Percentiles rank a stretch among this genome's conserved stretches.
These are phyloP conservation scores for Caryopteris hybrid DNA, from an alignment of 305 asterid species.

Conservation along the genomic window DNA sequence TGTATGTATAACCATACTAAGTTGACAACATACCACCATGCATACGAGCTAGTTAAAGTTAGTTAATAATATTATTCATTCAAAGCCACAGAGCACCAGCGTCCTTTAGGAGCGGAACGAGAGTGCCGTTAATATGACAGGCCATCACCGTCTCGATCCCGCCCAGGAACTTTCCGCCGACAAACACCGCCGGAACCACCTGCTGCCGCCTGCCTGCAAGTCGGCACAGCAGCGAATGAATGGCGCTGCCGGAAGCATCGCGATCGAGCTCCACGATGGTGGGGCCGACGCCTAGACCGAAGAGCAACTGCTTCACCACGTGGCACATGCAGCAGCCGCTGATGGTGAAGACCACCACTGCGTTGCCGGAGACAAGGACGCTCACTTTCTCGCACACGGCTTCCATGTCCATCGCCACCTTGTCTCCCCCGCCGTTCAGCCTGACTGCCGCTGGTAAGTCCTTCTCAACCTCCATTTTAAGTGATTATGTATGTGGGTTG, in stretches of 20 bases:
- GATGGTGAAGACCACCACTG: conserved; percentile 81
- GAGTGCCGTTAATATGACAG: conserved; percentile 76
- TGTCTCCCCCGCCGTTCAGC: conserved; percentile 1
- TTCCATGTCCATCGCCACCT: conserved; percentile 24
- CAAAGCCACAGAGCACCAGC: conserved; percentile 93
- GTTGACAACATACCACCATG: neutral
- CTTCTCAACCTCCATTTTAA: conserved; percentile 32
- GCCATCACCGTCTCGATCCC: conserved; percentile 81
- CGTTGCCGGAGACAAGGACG: conserved; percentile 53
- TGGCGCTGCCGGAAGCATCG: conserved; percentile 48
- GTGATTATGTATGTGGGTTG: neutral
- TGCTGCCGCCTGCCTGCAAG: conserved; percentile 39
- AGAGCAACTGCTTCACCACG: conserved; percentile 73
- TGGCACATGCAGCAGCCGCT: conserved; percentile 95
- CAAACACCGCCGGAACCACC: conserved; percentile 70
- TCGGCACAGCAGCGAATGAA: conserved; percentile 45
- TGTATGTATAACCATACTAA: neutral
- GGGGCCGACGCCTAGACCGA: conserved; percentile 90
- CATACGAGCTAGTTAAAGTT: neutral
- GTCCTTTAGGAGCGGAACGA: conserved; percentile 82
- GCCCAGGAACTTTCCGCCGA: conserved; percentile 82
- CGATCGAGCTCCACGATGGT: conserved; percentile 75
- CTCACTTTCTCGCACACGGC: conserved; percentile 49
- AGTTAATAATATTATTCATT: conserved; percentile 3
- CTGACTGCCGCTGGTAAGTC: conserved; percentile 10